Base-by-base conservation (phyloP, 108 stramenopile species). In the Fistulifera pelliculosa region DNA sequence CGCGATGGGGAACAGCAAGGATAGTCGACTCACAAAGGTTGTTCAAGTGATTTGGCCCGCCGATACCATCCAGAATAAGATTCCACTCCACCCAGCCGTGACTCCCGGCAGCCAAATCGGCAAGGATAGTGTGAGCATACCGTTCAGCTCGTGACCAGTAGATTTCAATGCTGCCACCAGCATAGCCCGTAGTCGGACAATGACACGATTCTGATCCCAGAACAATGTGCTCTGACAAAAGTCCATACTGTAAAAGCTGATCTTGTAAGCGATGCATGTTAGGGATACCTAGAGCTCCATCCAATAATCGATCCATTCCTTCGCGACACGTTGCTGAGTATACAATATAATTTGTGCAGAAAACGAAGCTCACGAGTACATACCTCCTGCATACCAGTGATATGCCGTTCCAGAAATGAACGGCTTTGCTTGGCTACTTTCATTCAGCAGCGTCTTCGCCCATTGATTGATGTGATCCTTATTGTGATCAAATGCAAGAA, bases 401-500 rank as follows among this genome's bases (percentile, higher is more conserved):
- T 83, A 80, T 16, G 90, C 96, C 26, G 90, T 94, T 25, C 96
- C 96, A 49, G 83, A 67, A 31, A 97, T 59, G 57, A 93, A 95
- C 41, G 90, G 58, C 17, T 80, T 47, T 0, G 80, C 75, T 1
- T 65, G 59, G 47, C 66, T 52, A 17, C 68, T 66, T 18, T 50
- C 18, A 27, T 76, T 70, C 22, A 90, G 47, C 17, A 90, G 17
- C 12, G 54, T 18, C 13, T 75, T 71, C 0, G 64, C 70, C 93
- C 93, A 95, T 1, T 71, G 65, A 48, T 72, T 66, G 19, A 86
- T 65, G 62, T 95, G 94, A 65, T 97, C 96, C 66, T 94, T 95
- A 71, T 97, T 97, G 71, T 97, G 96, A 70, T 97, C 96, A 74
- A 94, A 97, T 14, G 87, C 78, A 18, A 97, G 58, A 28, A 97